Base-by-base conservation (phyloP, 805 yeast genomes). In the Sungouiella thailandica region DNA sequence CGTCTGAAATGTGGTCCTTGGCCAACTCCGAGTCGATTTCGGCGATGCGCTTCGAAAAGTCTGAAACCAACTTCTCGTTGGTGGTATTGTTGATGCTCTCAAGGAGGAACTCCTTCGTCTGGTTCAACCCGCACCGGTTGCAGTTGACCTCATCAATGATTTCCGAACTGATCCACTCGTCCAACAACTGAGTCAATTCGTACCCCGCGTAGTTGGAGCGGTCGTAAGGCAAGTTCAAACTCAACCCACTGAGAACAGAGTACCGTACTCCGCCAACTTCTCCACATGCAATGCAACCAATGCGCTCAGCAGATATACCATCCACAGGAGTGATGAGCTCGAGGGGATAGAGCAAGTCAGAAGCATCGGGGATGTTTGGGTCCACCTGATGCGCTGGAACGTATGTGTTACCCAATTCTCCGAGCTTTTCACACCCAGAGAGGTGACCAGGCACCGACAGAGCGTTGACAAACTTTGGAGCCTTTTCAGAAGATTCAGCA, bases 101-200 rank as follows among this genome's bases (percentile, higher is more conserved):
- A 13, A 47, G 32, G 22, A 81, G 58, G 41, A 70, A 77, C n/a
- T 66, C 70, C 32, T 58, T 61, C 9, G 84, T 80, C 38, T 78
- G 79, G 18, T 58, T 57, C 44, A 90, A 66, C 3, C 94, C 90
- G 65, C 97, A 90, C 49, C 97, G 71, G 52, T 89, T 87, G 65
- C 98, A 90, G 58, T 88, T 90, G 23, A 90, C 98, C 29, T 88
- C 96, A 45, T 86, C 89, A 38, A 90, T 88, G 15, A 83, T 76
- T 53, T 90, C 98, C 25, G 89, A 85, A 36, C 75, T 70, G 5
- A 70, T 75, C 86, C 88, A 85, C 27, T 78, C 76, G 29, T 70
- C 63, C 41, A 85, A 57, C 34, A 84, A 64, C 12, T 72, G 76
- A 4, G 72, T 57, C 35, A 84, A 59, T 9, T 51, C 50, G 31